Conservation (phyloP, 768 basidiomycete genomes). For the Rhizopogon vinicolor region DNA sequence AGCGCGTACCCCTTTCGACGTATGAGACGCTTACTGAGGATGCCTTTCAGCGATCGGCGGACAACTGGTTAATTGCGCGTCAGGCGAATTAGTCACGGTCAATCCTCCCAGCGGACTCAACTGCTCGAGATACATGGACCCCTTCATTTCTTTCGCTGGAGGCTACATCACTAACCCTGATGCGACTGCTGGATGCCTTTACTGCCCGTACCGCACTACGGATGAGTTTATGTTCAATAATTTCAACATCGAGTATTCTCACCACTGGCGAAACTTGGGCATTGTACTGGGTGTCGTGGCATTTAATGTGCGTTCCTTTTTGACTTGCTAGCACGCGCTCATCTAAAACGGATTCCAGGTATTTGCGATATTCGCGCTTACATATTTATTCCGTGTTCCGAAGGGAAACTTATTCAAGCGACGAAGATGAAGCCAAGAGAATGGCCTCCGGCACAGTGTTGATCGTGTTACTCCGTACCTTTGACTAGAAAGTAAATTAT, state of each 20-base stretch:
- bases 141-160: conserved; percentile 44
- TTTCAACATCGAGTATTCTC: conserved; percentile 57
- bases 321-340: neutral
- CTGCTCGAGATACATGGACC: conserved; percentile 47
- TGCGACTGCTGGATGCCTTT: conserved; percentile 50
- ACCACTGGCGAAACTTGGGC: conserved; percentile 53
- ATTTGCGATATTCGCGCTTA: neutral
- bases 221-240: conserved; percentile 35
- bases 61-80: conserved; percentile 42
- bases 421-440: neutral
- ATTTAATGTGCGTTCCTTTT: conserved; percentile 41
- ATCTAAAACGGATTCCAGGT: neutral
- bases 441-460: no score
- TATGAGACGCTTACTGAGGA: neutral
- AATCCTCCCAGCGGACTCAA: conserved; percentile 48
- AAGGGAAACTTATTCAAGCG: neutral
- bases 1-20: neutral
- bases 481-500: no score
- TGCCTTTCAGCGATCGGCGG: conserved; percentile 34
- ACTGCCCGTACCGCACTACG: conserved; percentile 50
- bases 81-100: conserved; percentile 47
- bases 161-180: conserved; percentile 55
- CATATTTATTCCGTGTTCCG: neutral
- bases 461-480: no score
- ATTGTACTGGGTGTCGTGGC: conserved; percentile 42